A percentile compares a stretch with the other conserved stretches of the same genome.
Conservation (phyloP, 176 grass and related monocot species). For the Thinopyrum elongatum region DNA sequence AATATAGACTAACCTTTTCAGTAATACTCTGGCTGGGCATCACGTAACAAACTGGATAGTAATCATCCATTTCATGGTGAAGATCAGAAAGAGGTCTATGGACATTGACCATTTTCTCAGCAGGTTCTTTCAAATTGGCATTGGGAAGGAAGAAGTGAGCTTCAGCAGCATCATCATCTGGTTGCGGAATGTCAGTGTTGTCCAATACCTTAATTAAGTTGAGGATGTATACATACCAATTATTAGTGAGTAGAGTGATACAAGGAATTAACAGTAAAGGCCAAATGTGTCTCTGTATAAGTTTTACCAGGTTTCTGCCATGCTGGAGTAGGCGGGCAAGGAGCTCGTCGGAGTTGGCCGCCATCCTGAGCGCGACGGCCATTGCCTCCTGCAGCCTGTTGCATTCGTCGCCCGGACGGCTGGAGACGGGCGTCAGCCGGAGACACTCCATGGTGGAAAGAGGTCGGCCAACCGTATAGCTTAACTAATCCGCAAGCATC, state of each 20-base stretch:
- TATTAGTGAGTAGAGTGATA: not conserved
- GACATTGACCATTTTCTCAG: not conserved
- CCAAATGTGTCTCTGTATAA: not conserved
- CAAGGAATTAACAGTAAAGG: not conserved
- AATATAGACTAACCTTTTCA: not conserved
- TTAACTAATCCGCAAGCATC: no score
- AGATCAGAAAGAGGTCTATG: not conserved
- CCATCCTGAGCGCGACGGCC: not conserved
- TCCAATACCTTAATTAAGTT: not conserved
- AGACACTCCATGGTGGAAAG: no score
- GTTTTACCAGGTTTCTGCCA: not conserved
- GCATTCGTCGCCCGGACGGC: not conserved
- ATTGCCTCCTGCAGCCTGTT: not conserved
- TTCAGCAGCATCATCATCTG: not conserved
- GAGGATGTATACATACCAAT: not conserved
- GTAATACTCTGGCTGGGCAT: not conserved
- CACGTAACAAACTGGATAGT: not conserved
- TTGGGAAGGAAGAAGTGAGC: not conserved
- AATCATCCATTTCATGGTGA: not conserved
- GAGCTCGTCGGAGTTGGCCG: not conserved
- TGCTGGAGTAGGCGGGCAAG: not conserved
- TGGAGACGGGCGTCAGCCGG: not conserved
- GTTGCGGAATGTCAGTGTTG: not conserved
- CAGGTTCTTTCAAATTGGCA: constrained; percentile 3
- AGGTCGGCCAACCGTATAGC: no score